Conservation (phyloP, 768 basidiomycete genomes). For the Boletellus ananiceps region DNA sequence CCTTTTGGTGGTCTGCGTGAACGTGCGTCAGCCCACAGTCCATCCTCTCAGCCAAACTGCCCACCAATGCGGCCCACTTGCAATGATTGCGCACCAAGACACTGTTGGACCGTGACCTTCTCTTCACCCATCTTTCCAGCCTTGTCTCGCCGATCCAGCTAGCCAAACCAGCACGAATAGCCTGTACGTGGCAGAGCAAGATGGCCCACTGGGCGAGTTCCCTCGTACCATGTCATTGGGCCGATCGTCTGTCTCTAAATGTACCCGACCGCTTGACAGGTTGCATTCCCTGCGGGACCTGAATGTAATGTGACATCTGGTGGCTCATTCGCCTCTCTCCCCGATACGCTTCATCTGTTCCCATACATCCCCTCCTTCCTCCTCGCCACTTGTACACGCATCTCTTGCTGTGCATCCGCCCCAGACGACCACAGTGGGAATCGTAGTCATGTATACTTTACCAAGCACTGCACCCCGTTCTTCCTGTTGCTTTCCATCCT, state of each 20-base stretch:
- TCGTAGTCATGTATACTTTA: conserved; percentile 58
- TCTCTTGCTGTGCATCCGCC: conserved; percentile 37
- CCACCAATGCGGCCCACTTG: conserved; percentile 86
- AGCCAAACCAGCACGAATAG: conserved; percentile 77
- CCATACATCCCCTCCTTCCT: conserved; percentile 64
- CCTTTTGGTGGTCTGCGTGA: conserved; percentile 61
- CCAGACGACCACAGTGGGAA: conserved; percentile 63
- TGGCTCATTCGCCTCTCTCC: conserved; percentile 31
- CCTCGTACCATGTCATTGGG: background rate
- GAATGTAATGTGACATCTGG: background rate
- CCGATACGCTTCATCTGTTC: conserved; percentile 54
- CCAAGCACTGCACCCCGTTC: conserved; percentile 57
- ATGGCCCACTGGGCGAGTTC: too few species aligned
- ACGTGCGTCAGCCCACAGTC: conserved; percentile 57
- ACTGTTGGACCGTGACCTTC: conserved; percentile 65
- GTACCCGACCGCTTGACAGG: background rate
- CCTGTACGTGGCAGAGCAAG: conserved; percentile 81
- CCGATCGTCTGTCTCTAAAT: background rate
- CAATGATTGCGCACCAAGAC: conserved; percentile 82
- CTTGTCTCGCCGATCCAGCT: conserved; percentile 10
- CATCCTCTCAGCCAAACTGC: conserved; percentile 86
- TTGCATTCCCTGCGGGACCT: background rate
- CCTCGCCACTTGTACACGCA: conserved; percentile 11
- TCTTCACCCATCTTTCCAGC: background rate
- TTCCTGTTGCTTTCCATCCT: conserved; percentile 48